phyloP scores from a whole-genome alignment of 2,329 filamentous ascomycete species.

The Sporothrix protearum region DNA sequence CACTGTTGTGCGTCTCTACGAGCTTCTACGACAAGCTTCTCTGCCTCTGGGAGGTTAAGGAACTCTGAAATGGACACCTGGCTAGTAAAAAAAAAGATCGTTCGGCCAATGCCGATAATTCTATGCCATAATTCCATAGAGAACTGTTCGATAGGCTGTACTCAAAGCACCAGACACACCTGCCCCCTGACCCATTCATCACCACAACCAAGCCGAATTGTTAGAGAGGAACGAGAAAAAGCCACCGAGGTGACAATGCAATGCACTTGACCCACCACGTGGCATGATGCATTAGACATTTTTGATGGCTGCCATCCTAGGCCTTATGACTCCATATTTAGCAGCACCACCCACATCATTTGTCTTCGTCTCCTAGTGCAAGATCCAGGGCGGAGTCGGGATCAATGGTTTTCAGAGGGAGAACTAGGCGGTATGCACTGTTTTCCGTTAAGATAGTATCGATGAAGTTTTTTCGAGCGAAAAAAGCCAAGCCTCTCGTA shows the following conservation, averaged over 20 bases:
- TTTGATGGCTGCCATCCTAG: too few relatives aligned
- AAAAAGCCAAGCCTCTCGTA: slow-evolving; percentile 93
- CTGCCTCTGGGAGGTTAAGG: slow-evolving; percentile 57
- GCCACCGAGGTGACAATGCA: too few relatives aligned
- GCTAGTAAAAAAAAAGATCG: too few relatives aligned
- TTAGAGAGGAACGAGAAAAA: background rate
- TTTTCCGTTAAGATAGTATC: slow-evolving; percentile 98
- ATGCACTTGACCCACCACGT: too few relatives aligned
- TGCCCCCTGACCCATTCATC: too few relatives aligned
- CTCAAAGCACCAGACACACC: background rate
- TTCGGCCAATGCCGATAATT: background rate
- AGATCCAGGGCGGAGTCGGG: slow-evolving; percentile 39
- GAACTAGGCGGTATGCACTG: slow-evolving; percentile 82
- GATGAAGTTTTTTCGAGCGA: slow-evolving; percentile 84
- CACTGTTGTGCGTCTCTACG: slow-evolving; percentile 58
- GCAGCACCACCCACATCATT: background rate
- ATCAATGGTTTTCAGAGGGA: slow-evolving; percentile 64
- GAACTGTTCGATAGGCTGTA: background rate
- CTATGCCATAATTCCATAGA: background rate
- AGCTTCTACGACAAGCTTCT: slow-evolving; percentile 73
- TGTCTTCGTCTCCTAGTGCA: slow-evolving; percentile 36
- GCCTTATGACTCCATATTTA: background rate
- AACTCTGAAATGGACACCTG: too few relatives aligned
- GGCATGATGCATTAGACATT: too few relatives aligned
- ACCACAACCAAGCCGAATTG: background rate